Conservation (phyloP, 768 basidiomycete species). For the Lactarius hatsudake region DNA sequence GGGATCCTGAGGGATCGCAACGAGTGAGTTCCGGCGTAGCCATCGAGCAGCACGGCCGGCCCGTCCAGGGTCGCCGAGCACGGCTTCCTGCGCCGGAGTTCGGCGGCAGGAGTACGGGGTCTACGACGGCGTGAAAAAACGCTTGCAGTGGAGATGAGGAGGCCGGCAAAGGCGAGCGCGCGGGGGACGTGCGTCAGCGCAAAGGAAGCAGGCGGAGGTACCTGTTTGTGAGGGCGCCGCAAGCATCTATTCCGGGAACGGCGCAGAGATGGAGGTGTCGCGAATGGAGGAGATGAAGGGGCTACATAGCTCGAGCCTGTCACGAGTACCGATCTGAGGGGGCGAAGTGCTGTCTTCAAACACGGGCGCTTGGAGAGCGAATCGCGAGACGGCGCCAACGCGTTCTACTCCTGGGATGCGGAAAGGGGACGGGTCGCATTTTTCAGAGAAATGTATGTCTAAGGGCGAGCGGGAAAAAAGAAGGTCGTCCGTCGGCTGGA, state of each 20-base stretch:
- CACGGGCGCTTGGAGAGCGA: conserved; percentile 43
- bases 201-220: conserved; percentile 59
- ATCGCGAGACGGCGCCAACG: conserved; percentile 49
- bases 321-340: conserved; percentile 32
- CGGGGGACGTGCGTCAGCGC: conserved; percentile 45
- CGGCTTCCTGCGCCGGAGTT: conserved; percentile 36
- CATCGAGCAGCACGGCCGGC: conserved; percentile 38
- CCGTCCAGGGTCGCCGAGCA: conserved; percentile 46
- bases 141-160: conserved; percentile 48
- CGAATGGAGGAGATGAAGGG: conserved; percentile 42
- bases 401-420: conserved; percentile 14
- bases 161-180: conserved; percentile 53
- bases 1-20: conserved; percentile 32
- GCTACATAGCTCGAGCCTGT: conserved; percentile 52
- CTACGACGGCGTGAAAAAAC: conserved; percentile 3
- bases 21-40: conserved; percentile 33
- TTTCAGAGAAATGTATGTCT: conserved; percentile 41
- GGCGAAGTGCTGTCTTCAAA: conserved; percentile 27
- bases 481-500: background rate
- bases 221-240: conserved; percentile 40
- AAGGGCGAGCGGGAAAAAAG: conserved; percentile 1
- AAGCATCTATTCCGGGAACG: background rate
- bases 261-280: conserved; percentile 29
- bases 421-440: conserved; percentile 22
- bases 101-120: no score